Base-by-base conservation (phyloP, 331 rosid species). In the Pyracantha coccinea region DNA sequence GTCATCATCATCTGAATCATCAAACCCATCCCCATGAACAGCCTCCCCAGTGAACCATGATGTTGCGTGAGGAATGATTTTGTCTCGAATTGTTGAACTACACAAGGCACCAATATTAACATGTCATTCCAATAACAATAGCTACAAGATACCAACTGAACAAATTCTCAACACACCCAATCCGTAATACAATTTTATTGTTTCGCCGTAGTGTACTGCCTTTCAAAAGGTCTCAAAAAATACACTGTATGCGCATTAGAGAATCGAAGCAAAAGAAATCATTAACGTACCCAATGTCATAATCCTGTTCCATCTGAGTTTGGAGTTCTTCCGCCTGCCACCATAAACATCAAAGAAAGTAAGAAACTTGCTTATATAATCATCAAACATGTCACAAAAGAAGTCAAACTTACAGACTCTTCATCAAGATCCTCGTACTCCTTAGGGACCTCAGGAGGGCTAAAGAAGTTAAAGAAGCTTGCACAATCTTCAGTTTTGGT, bases 31-130 rank as follows among this genome's bases (percentile, higher is more conserved):
- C 68, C 75, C 77, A 57, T 86, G 66, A 17, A 6, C 88, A 64
- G 93, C 93, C 83, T 88, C 91, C 79, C 96, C 93, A 19, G 90
- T 88, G 79, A 81, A 88, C 96, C 96, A 88, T 25, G 90, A 86
- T 66, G 88, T 91, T 41, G 93, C 96, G 80, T 80, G 89, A 66
- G 93, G 93, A 82, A 90, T 88, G 58, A 90, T 83, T 85, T 90
- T 85, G 72, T 86, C 96, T 75, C 91, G 81, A 69, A 88, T 83
- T 62, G 93, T 76, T 41, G 87, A 88, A 27, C 96, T 90, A 80
- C 75, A 80, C 21, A 79, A 27, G 54, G 75, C 53, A 71, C 44
- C 70, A 83, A 6, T 41, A 41, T 11, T 15, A 35, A 19, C 27
- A 44, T 17, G 62, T 50, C 62, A 21, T 10, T 7, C n/a, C 33